These are phyloP conservation scores for Peziza echinospora DNA, from an alignment of 495 filamentous ascomycete species.

Conservation along the genomic window DNA sequence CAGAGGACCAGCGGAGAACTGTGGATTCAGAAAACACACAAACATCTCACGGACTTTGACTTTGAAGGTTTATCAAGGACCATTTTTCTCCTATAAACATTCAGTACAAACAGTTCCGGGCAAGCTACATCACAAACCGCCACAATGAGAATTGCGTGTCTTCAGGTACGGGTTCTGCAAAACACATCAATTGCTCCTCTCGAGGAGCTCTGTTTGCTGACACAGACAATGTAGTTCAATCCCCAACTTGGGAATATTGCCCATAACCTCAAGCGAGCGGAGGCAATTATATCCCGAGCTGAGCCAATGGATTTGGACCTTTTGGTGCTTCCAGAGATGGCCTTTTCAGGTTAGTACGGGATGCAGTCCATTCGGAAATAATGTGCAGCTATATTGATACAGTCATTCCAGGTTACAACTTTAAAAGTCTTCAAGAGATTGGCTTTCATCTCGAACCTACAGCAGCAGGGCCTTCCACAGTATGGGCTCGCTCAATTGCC, in stretches of 20 bases:
- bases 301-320: slow-evolving; percentile 37
- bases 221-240: slow-evolving; percentile 10
- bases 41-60: too few relatives aligned
- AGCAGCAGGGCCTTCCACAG: slow-evolving; percentile 45
- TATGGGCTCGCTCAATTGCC: slow-evolving; percentile 63
- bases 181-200: slow-evolving; percentile 1
- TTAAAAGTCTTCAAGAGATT: slow-evolving; percentile 56
- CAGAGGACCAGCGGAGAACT: too few relatives aligned
- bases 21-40: too few relatives aligned
- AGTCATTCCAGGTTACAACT: slow-evolving; percentile 71
- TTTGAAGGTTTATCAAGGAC: too few relatives aligned
- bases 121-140: background rate
- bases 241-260: slow-evolving; percentile 46
- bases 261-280: slow-evolving; percentile 52
- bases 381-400: background rate
- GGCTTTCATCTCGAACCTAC: slow-evolving; percentile 60
- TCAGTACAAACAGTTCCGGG: too few relatives aligned
- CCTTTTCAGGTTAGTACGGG: slow-evolving; percentile 49
- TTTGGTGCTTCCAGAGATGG: slow-evolving; percentile 69
- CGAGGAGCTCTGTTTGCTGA: too few relatives aligned
- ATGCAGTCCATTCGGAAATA: background rate
- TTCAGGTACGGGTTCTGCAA: slow-evolving; percentile 15
- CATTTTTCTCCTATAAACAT: too few relatives aligned
- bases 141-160: slow-evolving; percentile 19
- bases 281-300: slow-evolving; percentile 41